Base-by-base conservation (phyloP, 768 basidiomycete genomes). In the Termitomyces sp. region DNA sequence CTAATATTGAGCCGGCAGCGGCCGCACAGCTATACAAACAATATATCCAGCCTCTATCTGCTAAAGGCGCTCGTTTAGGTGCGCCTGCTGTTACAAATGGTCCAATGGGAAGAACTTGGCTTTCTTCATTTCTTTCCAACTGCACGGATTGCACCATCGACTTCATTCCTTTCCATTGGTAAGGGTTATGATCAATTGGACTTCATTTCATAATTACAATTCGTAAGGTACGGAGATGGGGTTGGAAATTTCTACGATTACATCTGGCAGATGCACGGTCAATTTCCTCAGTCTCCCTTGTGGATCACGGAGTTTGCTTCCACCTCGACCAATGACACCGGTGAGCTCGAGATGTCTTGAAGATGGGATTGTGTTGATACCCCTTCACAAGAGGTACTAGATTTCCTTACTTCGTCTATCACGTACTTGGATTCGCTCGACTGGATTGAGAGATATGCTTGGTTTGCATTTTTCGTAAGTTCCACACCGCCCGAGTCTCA, bases 361-460 rank as follows among this genome's bases (percentile, higher is more conserved):
- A 9, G 10, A 37, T 4, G 8, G 21, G 8, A 3, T 11, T 37
- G 9, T 34, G 19, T 34, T 52, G 51, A 52, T 10, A 42, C 5
- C 26, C 11, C 9, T 5, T 51, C n/a, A 19, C 28, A 17, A 52
- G 51, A 52, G 19, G 41, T 52, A 1, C 51, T 50, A 7, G 26
- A 50, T 43, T 77, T 78, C 62, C 69, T 79, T 65, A 75, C 74
- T 54, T 65, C 65, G n/a, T 73, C 73, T 14, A 68, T 69, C 26
- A 51, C 60, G 9, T 78, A 72, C 61, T 71, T 80, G 70, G 75
- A 79, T 37, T 54, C 56, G 12, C 70, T 76, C 2, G 63, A 64
- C 22, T 78, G 71, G 69, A 70, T 79, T 2, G 74, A 79, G 54
- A 69, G 76, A 6, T 78, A 78, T 56, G 69, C 76, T n/a, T 80